phyloP scores from a whole-genome alignment of 805 yeast genomes.

The Saccharomyces eubayanus region DNA sequence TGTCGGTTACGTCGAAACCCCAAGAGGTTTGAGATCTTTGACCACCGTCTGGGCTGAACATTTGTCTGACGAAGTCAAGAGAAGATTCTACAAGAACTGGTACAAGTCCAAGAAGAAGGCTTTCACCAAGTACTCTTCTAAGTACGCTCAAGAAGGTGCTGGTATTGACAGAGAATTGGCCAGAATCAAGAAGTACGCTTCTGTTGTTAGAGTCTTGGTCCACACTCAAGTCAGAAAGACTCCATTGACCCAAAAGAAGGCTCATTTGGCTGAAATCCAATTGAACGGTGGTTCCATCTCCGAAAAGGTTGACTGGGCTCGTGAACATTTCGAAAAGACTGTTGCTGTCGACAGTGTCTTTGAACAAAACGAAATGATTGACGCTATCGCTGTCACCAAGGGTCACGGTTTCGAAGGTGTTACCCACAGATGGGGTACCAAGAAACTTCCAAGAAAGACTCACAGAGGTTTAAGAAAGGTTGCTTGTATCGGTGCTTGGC shows the following conservation, averaged over 20 bases:
- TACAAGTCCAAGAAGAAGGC: constrained; percentile 99
- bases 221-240: constrained; percentile 99
- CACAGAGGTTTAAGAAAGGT: constrained; percentile 99
- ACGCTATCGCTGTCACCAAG: constrained; percentile 98
- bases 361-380: constrained; percentile 98
- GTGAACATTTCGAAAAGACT: constrained; percentile 98
- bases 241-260: constrained; percentile 98
- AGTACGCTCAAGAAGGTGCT: constrained; percentile 87
- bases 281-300: constrained; percentile 97
- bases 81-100: constrained; percentile 99
- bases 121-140: constrained; percentile 98
- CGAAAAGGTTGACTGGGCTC: constrained; percentile 98
- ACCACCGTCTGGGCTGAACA: constrained; percentile 99
- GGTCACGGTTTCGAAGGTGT: constrained; percentile 99
- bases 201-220: constrained; percentile 97
- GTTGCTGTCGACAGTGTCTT: constrained; percentile 91
- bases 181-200: constrained; percentile 95
- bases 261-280: constrained; percentile 99
- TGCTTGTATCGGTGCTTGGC: constrained; percentile 99
- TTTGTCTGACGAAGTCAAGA: constrained; percentile 96
- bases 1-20: constrained; percentile 99
- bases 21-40: constrained; percentile 99
- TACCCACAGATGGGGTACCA: constrained; percentile 99
- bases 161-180: constrained; percentile 93
- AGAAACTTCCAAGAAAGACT: constrained; percentile 99